phyloP scores from a whole-genome alignment of 805 yeast genomes.

The Zygosaccharomyces gambellarensis region DNA sequence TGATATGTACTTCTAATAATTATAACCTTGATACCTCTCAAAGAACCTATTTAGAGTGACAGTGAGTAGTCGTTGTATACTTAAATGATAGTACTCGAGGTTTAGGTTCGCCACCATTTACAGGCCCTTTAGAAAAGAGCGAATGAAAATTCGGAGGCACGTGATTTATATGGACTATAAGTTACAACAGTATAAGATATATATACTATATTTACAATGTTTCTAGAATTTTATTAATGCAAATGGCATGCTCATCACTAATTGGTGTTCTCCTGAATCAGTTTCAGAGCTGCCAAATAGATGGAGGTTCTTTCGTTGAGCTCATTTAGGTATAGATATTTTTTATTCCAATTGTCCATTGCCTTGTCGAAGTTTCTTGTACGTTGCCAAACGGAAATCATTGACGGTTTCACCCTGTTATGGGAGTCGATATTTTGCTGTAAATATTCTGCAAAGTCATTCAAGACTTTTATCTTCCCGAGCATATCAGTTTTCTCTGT shows the following conservation, averaged over 20 bases:
- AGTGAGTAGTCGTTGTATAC: not conserved
- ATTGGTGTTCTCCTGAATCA: conserved; percentile 14
- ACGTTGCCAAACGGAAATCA: conserved; percentile 37
- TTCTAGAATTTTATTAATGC: not conserved
- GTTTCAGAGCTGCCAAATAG: conserved; percentile 34
- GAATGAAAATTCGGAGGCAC: not conserved
- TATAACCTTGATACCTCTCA: not conserved
- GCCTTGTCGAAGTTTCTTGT: conserved; percentile 27
- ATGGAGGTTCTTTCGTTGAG: conserved; percentile 35
- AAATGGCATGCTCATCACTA: not conserved
- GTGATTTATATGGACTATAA: not conserved
- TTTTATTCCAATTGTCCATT: conserved; percentile 41
- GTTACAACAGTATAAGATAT: not conserved
- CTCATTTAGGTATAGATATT: conserved; percentile 35
- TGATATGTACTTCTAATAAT: not conserved
- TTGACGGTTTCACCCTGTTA: conserved; percentile 36
- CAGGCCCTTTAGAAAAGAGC: not conserved
- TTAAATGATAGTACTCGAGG: not conserved
- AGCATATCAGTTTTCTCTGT: conserved; percentile 8
- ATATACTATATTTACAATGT: not conserved
- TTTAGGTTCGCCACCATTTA: conserved; percentile 7
- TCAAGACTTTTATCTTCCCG: conserved; percentile 24
- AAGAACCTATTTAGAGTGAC: not conserved
- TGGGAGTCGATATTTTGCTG: conserved; percentile 42
- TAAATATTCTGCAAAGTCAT: conserved; percentile 38